Evolutionary conservation across 1,284 basidiomycete species (phyloP).

Genomic region (Cryptococcus sp.): DNA sequence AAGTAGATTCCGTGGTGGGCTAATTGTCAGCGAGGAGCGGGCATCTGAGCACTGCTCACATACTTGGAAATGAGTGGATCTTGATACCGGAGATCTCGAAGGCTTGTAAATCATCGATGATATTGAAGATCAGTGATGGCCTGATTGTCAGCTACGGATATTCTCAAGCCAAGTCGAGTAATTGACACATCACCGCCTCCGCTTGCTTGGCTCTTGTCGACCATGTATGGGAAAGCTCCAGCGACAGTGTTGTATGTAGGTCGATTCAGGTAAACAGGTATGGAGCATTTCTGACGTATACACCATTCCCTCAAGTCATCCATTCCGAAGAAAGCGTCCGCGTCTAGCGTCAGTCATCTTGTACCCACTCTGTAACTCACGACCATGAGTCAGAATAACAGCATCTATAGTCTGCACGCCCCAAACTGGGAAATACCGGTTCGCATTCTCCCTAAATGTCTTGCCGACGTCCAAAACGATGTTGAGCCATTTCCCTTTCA

Average conservation of each 20-base stretch:
- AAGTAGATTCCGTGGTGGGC: constrained; percentile 41
- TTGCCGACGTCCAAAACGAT: constrained; percentile 50
- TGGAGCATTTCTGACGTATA: constrained; percentile 32
- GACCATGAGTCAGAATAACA: constrained; percentile 49
- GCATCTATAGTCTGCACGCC: constrained; percentile 47
- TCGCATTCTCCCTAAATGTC: constrained; percentile 47
- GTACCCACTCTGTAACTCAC: constrained; percentile 24
- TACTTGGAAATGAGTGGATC: constrained; percentile 32
- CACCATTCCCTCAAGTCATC: constrained; percentile 46
- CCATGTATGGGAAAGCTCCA: constrained; percentile 45
- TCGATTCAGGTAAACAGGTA: constrained; percentile 41
- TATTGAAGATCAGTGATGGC: constrained; percentile 32
- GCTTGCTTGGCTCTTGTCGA: constrained; percentile 45
- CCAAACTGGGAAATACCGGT: constrained; percentile 43
- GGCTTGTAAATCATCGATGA: constrained; percentile 37
- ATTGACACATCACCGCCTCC: constrained; percentile 49
- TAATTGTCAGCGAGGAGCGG: too few species aligned
- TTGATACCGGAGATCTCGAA: constrained; percentile 37
- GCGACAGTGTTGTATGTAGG: constrained; percentile 40
- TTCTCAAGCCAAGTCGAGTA: too few species aligned
- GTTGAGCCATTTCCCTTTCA: constrained; percentile 37
- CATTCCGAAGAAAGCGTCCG: constrained; percentile 41
- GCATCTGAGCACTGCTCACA: too few species aligned
- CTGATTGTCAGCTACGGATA: constrained; percentile 4
- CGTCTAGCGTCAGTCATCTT: constrained; percentile 16